Base-by-base conservation (phyloP, 2,329 filamentous ascomycete species). In the Aureobasidium sp. region DNA sequence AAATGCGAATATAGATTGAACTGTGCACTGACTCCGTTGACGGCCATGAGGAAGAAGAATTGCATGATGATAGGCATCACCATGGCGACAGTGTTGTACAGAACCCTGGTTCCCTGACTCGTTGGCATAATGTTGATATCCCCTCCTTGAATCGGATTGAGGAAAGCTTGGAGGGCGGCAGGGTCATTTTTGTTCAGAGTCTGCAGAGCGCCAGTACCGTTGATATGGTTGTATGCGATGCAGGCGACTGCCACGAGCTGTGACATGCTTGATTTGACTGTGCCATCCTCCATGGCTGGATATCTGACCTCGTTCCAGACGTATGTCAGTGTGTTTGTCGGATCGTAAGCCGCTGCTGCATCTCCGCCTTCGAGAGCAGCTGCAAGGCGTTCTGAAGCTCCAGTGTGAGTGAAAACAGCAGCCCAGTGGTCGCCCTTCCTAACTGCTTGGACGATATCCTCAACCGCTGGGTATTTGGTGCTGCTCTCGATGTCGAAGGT, bases 291-390 rank as follows among this genome's bases (percentile, higher is more conserved):
- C 36, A 75, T 67, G 1, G 74, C 68, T 0, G 77, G 66, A 66
- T 80, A 80, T 9, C 75, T 73, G 8, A 75, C 77, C 64, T 77
- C 73, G 64, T 80, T 80, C 76, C 77, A 80, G 61, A 79, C 68
- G 44, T 75, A 74, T 8, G 71, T 73, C 2, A 80, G 63, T 3
- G 75, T 70, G 55, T 75, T 62, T 34, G 63, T 64, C 5, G 67
- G 58, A 55, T 79, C 69, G 66, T 79, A 80, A 0, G 63, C 64
- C 6, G 68, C 61, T 1, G 72, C 71, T 3, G 72, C 69, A 2
- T 68, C 53, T 26, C 70, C 72, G 23, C 73, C 73, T 5, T 68
- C 62, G 5, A 80, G 64, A 0, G 76, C 77, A 13, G 70, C 68
- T 17, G 67, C 61, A 2, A 81, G 69, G 5, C 70, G 69, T 3